These are phyloP conservation scores for Rubus parviflorus DNA, from an alignment of 306 rosid species.

Conservation along the genomic window DNA sequence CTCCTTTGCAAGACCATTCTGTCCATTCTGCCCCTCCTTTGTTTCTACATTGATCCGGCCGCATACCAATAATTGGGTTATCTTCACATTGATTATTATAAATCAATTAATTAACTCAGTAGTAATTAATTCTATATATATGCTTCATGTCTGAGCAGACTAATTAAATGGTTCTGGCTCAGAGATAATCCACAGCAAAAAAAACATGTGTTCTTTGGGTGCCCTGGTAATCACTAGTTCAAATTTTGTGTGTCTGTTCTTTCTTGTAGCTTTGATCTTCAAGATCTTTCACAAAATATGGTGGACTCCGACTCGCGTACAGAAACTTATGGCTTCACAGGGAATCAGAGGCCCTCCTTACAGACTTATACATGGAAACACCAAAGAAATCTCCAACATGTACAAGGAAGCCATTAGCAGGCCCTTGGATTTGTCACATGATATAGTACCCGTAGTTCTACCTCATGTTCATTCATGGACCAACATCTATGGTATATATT, in stretches of 20 bases:
- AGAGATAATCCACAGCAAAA: background rate
- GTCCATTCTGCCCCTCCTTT: too few relatives aligned
- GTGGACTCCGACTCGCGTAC: constrained; percentile 29
- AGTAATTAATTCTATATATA: background rate
- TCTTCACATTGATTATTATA: too few relatives aligned
- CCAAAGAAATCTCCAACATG: constrained; percentile 25
- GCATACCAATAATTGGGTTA: background rate
- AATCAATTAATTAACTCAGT: background rate
- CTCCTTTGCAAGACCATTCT: too few relatives aligned
- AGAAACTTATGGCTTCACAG: constrained; percentile 11
- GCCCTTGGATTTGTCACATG: constrained; percentile 21
- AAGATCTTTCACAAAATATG: constrained; percentile 24
- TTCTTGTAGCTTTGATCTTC: background rate
- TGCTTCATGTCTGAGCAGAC: background rate
- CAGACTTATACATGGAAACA: constrained; percentile 24
- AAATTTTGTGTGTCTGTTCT: background rate
- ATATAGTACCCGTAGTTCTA: constrained; percentile 16
- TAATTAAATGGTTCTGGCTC: background rate
- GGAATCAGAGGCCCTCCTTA: constrained; percentile 43
- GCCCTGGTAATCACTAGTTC: background rate
- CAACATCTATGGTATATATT: constrained; percentile 9
- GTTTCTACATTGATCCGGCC: background rate
- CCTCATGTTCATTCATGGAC: constrained; percentile 16
- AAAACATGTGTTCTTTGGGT: background rate
- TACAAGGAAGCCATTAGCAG: constrained; percentile 13